Conservation (phyloP, 2,329 filamentous ascomycete species). For the Chrysosporium keratinophilum region DNA sequence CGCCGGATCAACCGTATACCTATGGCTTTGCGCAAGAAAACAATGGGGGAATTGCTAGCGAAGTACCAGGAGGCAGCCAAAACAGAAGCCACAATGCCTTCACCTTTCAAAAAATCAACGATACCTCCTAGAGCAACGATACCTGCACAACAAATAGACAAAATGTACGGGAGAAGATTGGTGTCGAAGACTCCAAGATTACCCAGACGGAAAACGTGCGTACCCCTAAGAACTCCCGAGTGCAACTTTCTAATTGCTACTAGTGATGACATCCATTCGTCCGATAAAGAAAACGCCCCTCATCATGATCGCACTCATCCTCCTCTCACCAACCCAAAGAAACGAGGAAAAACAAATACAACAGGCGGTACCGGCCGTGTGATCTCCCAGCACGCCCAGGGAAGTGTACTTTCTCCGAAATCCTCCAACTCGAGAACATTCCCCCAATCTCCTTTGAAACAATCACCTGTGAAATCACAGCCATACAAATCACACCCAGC, state of each 20-base stretch:
- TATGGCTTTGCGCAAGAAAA: slow-evolving; percentile 62
- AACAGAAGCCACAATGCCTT: slow-evolving; percentile 37
- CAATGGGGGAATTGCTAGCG: slow-evolving; percentile 67
- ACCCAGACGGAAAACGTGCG: slow-evolving; percentile 14
- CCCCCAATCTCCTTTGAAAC: slow-evolving; percentile 46
- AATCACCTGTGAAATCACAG: slow-evolving; percentile 27
- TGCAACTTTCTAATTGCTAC: slow-evolving; percentile 9
- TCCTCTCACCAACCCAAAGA: slow-evolving; percentile 59
- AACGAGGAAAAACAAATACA: slow-evolving; percentile 41
- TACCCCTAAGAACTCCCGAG: background rate
- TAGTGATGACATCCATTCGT: slow-evolving; percentile 54
- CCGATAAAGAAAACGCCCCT: slow-evolving; percentile 65
- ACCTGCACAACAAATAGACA: slow-evolving; percentile 24
- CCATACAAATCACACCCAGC: slow-evolving; percentile 47
- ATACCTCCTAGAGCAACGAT: slow-evolving; percentile 23
- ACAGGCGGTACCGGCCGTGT: slow-evolving; percentile 32
- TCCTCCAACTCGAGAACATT: slow-evolving; percentile 67
- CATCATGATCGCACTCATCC: slow-evolving; percentile 33
- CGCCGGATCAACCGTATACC: slow-evolving; percentile 91
- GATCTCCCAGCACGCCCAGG: slow-evolving; percentile 38
- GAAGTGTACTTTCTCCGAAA: slow-evolving; percentile 65
- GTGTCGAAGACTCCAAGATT: slow-evolving; percentile 21
- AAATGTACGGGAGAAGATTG: slow-evolving; percentile 20
- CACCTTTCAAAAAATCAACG: slow-evolving; percentile 26
- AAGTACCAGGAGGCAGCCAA: slow-evolving; percentile 35